Evolutionary conservation across 2,329 filamentous ascomycete genomes (phyloP).

Genomic region (Pseudogymnoascus verrucosus): DNA sequence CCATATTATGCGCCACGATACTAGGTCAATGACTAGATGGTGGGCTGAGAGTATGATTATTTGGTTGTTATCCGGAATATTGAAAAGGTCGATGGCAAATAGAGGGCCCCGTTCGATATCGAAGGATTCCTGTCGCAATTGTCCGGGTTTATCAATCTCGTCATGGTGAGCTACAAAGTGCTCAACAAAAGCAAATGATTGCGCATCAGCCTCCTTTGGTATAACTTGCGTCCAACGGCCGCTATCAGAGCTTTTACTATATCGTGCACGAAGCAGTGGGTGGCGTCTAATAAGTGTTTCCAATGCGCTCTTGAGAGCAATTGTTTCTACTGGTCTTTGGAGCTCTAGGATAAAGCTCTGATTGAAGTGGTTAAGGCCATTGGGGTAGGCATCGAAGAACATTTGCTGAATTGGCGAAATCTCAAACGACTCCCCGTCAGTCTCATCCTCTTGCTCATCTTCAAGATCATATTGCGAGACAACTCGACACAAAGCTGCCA

Average conservation of each 20-base stretch:
- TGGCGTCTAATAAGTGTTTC: constrained; percentile 28
- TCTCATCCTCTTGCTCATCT: constrained; percentile 7
- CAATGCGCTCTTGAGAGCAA: constrained; percentile 21
- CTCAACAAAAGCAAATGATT: constrained; percentile 32
- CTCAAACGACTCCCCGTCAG: constrained; percentile 12
- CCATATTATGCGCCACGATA: constrained; percentile 32
- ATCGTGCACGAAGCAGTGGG: constrained; percentile 34
- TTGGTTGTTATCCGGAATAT: constrained; percentile 11
- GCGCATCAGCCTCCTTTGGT: constrained; percentile 13
- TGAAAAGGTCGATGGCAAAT: constrained; percentile 19
- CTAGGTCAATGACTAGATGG: constrained; percentile 28
- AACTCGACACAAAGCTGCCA: background rate
- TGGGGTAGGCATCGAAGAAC: constrained; percentile 18
- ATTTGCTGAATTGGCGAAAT: constrained; percentile 24
- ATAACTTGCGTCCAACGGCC: constrained; percentile 29
- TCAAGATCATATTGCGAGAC: background rate
- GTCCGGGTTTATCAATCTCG: constrained; percentile 17
- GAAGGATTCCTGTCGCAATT: constrained; percentile 29
- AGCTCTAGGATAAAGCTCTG: constrained; percentile 21
- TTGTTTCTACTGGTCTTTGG: background rate
- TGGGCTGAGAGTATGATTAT: constrained; percentile 18
- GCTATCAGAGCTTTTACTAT: constrained; percentile 21
- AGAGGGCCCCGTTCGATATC: constrained; percentile 13
- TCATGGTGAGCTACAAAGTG: constrained; percentile 33
- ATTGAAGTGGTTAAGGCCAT: constrained; percentile 20